Evolutionary conservation across 495 filamentous ascomycete genomes (phyloP).

Genomic region (Podospora pseudocomata): DNA sequence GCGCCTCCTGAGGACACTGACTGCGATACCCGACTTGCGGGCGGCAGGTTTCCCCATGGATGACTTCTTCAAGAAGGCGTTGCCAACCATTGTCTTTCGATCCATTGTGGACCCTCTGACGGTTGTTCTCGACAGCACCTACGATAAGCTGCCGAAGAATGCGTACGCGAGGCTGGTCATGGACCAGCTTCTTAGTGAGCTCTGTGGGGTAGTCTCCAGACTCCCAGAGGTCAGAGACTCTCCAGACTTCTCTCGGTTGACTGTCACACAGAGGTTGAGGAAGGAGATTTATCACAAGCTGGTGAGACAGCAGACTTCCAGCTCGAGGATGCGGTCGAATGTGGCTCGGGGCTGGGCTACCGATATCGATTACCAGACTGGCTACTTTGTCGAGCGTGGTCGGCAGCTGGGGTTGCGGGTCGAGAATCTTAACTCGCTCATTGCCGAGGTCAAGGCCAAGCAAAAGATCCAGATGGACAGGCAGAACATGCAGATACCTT

Average conservation of each 20-base stretch:
- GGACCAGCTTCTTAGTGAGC: conserved; percentile 57
- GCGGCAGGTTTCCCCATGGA: conserved; percentile 25
- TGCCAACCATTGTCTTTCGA: conserved; percentile 72
- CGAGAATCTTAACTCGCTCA: conserved; percentile 52
- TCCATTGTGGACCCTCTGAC: conserved; percentile 75
- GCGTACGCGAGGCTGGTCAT: conserved; percentile 59
- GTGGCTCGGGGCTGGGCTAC: conserved; percentile 51
- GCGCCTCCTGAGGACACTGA: conserved; percentile 32
- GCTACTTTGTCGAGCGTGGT: conserved; percentile 69
- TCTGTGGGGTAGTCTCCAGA: conserved; percentile 35
- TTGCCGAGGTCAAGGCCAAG: conserved; percentile 37
- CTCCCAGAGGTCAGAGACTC: conserved; percentile 60
- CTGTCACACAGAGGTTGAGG: conserved; percentile 52
- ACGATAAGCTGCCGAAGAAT: conserved; percentile 65
- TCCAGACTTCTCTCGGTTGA: conserved; percentile 55
- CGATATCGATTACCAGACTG: conserved; percentile 78
- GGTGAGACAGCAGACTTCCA: conserved; percentile 48
- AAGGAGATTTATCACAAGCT: conserved; percentile 31
- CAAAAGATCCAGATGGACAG: conserved; percentile 17
- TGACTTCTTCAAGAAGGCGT: conserved; percentile 43
- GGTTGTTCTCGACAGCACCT: conserved; percentile 65
- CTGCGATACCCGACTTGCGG: conserved; percentile 29
- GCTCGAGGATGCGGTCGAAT: conserved; percentile 63
- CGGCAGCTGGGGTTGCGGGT: conserved; percentile 63
- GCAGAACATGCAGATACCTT: conserved; percentile 25